These are phyloP conservation scores for Bacidia gigantensis DNA, from an alignment of 495 filamentous ascomycete species.

Conservation along the genomic window DNA sequence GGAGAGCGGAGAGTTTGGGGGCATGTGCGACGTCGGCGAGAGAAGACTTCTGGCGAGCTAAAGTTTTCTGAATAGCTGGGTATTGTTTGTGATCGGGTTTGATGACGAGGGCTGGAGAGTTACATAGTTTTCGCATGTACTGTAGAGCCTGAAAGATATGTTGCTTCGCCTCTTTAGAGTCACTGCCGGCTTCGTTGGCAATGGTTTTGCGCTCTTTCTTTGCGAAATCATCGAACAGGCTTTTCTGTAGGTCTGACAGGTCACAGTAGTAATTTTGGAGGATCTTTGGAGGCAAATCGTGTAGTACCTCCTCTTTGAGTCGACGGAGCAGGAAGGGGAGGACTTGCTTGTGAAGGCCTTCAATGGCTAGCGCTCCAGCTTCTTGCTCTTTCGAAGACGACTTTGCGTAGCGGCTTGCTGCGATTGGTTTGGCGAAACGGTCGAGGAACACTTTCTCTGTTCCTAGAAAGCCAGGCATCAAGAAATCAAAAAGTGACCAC, in stretches of 20 bases:
- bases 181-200: slow-evolving; percentile 57
- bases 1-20: slow-evolving; percentile 78
- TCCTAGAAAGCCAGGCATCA: slow-evolving; percentile 98
- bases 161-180: slow-evolving; percentile 83
- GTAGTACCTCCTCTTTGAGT: slow-evolving; percentile 92
- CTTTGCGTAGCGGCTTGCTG: slow-evolving; percentile 85
- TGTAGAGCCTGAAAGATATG: slow-evolving; percentile 98
- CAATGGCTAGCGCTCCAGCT: slow-evolving; percentile 87
- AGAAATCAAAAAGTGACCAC: slow-evolving; percentile 98
- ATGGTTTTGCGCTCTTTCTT: slow-evolving; percentile 83
- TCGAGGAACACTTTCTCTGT: slow-evolving; percentile 97
- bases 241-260: slow-evolving; percentile 86
- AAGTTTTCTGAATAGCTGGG: slow-evolving; percentile 60
- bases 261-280: slow-evolving; percentile 99
- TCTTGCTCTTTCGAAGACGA: slow-evolving; percentile 98
- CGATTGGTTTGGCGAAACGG: slow-evolving; percentile 93
- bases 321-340: slow-evolving; percentile 91
- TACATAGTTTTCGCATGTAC: slow-evolving; percentile 98
- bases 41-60: slow-evolving; percentile 56
- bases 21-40: slow-evolving; percentile 79
- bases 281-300: slow-evolving; percentile 95
- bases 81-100: slow-evolving; percentile 89
- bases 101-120: slow-evolving; percentile 89
- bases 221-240: slow-evolving; percentile 88
- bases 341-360: slow-evolving; percentile 95